A percentile compares a stretch with the other conserved stretches of the same genome.
These are phyloP conservation scores for Penicillium sp. DNA, from an alignment of 2,329 filamentous ascomycete species.

Conservation along the genomic window DNA sequence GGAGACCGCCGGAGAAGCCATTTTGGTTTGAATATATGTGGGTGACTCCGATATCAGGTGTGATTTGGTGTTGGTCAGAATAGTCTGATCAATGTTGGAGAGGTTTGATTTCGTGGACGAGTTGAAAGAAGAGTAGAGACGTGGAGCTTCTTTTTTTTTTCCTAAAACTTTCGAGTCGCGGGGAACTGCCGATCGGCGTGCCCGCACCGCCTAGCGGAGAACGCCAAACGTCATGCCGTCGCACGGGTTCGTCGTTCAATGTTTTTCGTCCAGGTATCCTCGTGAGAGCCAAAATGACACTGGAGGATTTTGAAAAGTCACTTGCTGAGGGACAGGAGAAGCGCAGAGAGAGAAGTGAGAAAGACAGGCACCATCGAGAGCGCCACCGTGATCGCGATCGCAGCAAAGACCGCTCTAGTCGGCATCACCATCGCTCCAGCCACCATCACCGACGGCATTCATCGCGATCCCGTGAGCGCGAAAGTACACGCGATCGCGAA, in stretches of 20 bases:
- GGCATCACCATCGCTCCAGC: constrained; percentile 23
- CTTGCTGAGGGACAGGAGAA: constrained; percentile 55
- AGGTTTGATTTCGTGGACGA: not conserved
- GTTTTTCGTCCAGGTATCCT: constrained; percentile 3
- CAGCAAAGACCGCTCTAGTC: constrained; percentile 36
- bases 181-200: constrained; percentile 24
- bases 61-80: not conserved
- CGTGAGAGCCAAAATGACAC: constrained; percentile 43
- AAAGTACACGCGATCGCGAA: constrained; percentile 29
- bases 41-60: too few species aligned
- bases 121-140: not conserved
- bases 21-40: constrained; percentile 13
- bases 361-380: constrained; percentile 29
- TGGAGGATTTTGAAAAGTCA: constrained; percentile 72
- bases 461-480: constrained; percentile 33
- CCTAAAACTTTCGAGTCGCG: constrained; percentile 26
- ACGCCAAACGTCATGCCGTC: constrained; percentile 30
- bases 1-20: constrained; percentile 58
- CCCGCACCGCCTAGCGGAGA: constrained; percentile 24
- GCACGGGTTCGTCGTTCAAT: constrained; percentile 17
- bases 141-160: constrained; percentile 15
- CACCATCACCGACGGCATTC: constrained; percentile 43
- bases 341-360: constrained; percentile 34
- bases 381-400: constrained; percentile 33
- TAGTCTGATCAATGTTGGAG: not conserved